A percentile compares a stretch with the other conserved stretches of the same genome.
These are phyloP conservation scores for Nymphaea thermarum DNA, from an alignment of 164 flowering plant genomes.

Conservation along the genomic window DNA sequence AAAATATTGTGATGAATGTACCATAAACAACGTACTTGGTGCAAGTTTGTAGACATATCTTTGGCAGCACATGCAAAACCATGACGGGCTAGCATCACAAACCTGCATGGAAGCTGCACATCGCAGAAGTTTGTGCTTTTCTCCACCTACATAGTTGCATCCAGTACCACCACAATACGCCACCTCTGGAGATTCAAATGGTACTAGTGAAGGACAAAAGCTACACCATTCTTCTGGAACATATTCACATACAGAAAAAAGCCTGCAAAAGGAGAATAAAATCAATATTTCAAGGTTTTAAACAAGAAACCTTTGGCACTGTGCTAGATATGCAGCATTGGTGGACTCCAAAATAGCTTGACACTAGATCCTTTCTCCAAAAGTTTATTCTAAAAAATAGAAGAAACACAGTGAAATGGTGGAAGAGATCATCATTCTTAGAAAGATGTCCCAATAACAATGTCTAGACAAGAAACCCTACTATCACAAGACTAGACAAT, in stretches of 20 bases:
- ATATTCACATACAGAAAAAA: constrained; percentile 11
- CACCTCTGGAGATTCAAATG: constrained; percentile 70
- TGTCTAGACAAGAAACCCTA: too few species aligned
- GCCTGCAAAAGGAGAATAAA: constrained; percentile 22
- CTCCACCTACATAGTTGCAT: constrained; percentile 9
- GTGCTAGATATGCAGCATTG: too few species aligned
- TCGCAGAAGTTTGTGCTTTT: constrained; percentile 43
- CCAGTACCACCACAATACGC: constrained; percentile 39
- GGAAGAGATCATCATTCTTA: neutral
- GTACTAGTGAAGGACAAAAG: constrained; percentile 65
- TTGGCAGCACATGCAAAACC: constrained; percentile 77
- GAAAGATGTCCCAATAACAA: too few species aligned
- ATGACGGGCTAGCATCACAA: constrained; percentile 47
- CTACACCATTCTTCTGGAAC: constrained; percentile 42
- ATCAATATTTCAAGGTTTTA: too few species aligned
- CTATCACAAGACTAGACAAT: too few species aligned
- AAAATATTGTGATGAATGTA: constrained; percentile 26
- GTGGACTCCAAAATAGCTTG: too few species aligned
- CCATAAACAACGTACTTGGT: constrained; percentile 34
- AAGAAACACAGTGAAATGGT: neutral
- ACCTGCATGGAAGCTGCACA: constrained; percentile 74
- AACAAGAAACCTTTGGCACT: too few species aligned
- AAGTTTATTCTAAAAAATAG: neutral
- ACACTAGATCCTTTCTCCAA: neutral
- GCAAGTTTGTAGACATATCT: constrained; percentile 41